A percentile compares a stretch with the other conserved stretches of the same genome.
Evolutionary conservation across 495 filamentous ascomycete genomes (phyloP).

Genomic region (Ascobolus immersus): DNA sequence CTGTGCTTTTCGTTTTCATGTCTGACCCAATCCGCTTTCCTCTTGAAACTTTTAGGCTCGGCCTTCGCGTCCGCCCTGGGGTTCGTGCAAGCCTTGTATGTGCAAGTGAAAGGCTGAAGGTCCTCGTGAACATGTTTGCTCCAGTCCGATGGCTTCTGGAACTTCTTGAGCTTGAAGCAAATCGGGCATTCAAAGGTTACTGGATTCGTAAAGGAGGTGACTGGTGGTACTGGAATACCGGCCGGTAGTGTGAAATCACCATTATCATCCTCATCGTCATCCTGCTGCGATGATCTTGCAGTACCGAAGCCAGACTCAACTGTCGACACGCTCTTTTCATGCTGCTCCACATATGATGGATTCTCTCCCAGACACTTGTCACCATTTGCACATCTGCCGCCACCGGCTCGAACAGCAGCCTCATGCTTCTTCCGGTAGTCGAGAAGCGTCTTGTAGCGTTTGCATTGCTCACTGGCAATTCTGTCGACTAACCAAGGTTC

Average conservation of each 20-base stretch:
- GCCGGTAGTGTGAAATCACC: no score
- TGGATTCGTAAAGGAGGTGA: slow-evolving; percentile 46
- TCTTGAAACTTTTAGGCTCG: slow-evolving; percentile 85
- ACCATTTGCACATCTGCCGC: slow-evolving; percentile 8
- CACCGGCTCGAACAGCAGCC: slow-evolving; percentile 7
- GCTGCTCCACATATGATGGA: neutral
- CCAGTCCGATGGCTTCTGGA: slow-evolving; percentile 92
- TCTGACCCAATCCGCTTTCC: slow-evolving; percentile 91
- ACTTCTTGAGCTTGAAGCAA: slow-evolving; percentile 73
- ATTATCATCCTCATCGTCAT: no score
- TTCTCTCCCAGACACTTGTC: slow-evolving; percentile 6
- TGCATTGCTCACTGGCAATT: slow-evolving; percentile 52
- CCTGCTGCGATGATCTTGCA: slow-evolving; percentile 28
- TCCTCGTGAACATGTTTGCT: slow-evolving; percentile 95
- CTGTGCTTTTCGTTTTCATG: slow-evolving; percentile 88
- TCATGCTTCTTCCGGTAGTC: slow-evolving; percentile 47
- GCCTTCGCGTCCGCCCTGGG: no score
- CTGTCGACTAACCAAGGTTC: slow-evolving; percentile 50
- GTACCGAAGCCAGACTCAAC: neutral
- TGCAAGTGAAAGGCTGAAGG: slow-evolving; percentile 86
- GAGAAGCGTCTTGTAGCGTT: slow-evolving; percentile 55
- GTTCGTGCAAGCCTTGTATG: slow-evolving; percentile 54
- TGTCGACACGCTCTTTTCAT: neutral
- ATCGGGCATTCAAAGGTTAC: slow-evolving; percentile 82
- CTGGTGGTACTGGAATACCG: slow-evolving; percentile 64